These are phyloP conservation scores for Phaeomoniella chlamydospora DNA, from an alignment of 2,329 filamentous ascomycete species.

Conservation along the genomic window DNA sequence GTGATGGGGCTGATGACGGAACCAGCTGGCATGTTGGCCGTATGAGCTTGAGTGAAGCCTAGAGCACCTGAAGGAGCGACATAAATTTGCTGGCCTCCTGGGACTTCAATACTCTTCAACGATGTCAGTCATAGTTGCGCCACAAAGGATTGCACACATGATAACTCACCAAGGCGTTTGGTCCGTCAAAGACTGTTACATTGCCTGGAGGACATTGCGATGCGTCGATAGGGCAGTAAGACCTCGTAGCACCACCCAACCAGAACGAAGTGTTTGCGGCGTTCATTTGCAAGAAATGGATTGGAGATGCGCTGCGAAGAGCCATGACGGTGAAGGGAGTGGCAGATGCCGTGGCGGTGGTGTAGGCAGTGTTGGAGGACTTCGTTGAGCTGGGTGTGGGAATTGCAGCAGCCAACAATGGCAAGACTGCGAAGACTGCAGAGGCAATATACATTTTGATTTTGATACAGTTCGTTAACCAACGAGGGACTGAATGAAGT, in stretches of 20 bases:
- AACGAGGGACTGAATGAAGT: too few species aligned
- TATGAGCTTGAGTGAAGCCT: constrained; percentile 43
- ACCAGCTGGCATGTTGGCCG: constrained; percentile 33
- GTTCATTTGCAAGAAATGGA: constrained; percentile 32
- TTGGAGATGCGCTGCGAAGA: constrained; percentile 30
- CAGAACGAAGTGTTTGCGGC: constrained; percentile 35
- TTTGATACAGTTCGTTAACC: too few species aligned
- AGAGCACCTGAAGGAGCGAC: constrained; percentile 39
- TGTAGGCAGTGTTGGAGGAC: constrained; percentile 4
- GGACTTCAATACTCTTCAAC: constrained; percentile 25
- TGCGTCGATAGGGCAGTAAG: constrained; percentile 32
- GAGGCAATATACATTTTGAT: background rate
- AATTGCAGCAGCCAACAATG: constrained; percentile 3
- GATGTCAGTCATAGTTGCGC: background rate
- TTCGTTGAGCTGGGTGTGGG: constrained; percentile 4
- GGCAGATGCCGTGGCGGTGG: constrained; percentile 7
- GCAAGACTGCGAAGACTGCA: background rate
- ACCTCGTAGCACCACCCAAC: constrained; percentile 29
- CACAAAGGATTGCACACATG: background rate
- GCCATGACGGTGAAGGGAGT: constrained; percentile 27
- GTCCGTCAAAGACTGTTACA: constrained; percentile 25
- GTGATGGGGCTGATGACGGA: constrained; percentile 36
- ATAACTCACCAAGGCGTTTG: background rate
- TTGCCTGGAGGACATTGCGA: constrained; percentile 31
- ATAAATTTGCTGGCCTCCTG: constrained; percentile 50